Evolutionary conservation across 805 yeast species (phyloP).

Genomic region (Metschnikowia proteae): DNA sequence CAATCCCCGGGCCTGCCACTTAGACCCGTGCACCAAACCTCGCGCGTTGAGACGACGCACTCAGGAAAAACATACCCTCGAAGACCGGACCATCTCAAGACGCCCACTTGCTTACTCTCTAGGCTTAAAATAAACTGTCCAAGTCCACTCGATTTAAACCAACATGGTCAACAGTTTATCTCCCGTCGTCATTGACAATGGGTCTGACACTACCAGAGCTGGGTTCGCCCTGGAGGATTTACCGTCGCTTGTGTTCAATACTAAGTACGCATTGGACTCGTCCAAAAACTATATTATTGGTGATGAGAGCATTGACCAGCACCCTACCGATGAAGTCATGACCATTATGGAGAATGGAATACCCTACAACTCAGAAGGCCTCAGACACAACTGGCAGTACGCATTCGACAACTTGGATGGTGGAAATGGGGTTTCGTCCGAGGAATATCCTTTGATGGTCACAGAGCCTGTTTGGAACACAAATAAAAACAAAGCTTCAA

Average conservation of each 20-base stretch:
- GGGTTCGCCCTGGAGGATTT: slow-evolving; percentile 64
- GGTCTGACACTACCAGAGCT: slow-evolving; percentile 60
- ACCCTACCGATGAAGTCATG: slow-evolving; percentile 47
- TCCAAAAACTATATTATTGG: slow-evolving; percentile 37
- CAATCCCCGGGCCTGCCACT: background rate
- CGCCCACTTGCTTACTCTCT: background rate
- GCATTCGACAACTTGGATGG: slow-evolving; percentile 50
- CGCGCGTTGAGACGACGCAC: slow-evolving; percentile 2
- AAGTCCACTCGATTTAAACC: background rate
- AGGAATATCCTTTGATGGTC: slow-evolving; percentile 62
- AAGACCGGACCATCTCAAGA: background rate
- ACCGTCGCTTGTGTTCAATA: slow-evolving; percentile 56
- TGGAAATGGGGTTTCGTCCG: slow-evolving; percentile 41
- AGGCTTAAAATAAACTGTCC: background rate
- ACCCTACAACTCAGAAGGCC: slow-evolving; percentile 69
- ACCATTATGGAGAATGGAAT: slow-evolving; percentile 62
- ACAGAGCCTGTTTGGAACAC: slow-evolving; percentile 73
- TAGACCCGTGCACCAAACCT: slow-evolving; percentile 1
- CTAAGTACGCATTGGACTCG: slow-evolving; percentile 47
- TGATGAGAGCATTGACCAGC: slow-evolving; percentile 43
- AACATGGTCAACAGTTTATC: slow-evolving; percentile 39
- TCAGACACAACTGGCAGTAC: slow-evolving; percentile 64
- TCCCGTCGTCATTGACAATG: slow-evolving; percentile 70
- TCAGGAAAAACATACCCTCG: slow-evolving; percentile 1
- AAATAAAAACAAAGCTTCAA: slow-evolving; percentile 49